These are phyloP conservation scores for Talaromyces trachyspermus DNA, from an alignment of 495 filamentous ascomycete species.

Conservation along the genomic window DNA sequence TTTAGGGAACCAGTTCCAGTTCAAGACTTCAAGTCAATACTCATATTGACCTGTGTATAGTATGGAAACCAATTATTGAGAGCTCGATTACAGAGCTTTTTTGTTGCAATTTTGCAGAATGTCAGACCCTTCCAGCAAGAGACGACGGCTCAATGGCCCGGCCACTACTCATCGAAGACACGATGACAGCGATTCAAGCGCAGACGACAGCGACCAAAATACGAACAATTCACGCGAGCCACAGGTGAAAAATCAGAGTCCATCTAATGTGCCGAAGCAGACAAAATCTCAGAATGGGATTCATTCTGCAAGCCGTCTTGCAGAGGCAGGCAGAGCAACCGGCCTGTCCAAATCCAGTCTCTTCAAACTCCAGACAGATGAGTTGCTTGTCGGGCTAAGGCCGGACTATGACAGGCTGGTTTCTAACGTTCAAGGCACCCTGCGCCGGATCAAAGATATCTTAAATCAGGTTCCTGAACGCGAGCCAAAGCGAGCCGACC, in stretches of 20 bases:
- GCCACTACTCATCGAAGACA: background rate
- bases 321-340: conserved; percentile 35
- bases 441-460: conserved; percentile 64
- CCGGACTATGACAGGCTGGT: conserved; percentile 62
- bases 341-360: conserved; percentile 60
- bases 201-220: background rate
- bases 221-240: too few relatives aligned
- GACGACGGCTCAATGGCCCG: conserved; percentile 7
- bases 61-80: background rate
- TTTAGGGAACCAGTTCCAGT: too few relatives aligned
- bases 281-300: background rate
- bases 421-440: conserved; percentile 53
- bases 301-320: conserved; percentile 13
- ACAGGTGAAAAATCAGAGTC: background rate
- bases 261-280: background rate
- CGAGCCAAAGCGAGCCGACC: conserved; percentile 48
- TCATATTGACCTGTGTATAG: background rate
- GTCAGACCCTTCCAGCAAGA: conserved; percentile 2
- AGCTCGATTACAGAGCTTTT: background rate
- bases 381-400: conserved; percentile 63
- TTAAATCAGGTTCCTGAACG: conserved; percentile 62
- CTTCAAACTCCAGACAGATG: conserved; percentile 84
- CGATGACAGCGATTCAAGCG: background rate
- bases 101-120: background rate
- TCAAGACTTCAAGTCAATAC: too few relatives aligned